These are phyloP conservation scores for Thelonectria rubi DNA, from an alignment of 2,329 filamentous ascomycete species.

Conservation along the genomic window DNA sequence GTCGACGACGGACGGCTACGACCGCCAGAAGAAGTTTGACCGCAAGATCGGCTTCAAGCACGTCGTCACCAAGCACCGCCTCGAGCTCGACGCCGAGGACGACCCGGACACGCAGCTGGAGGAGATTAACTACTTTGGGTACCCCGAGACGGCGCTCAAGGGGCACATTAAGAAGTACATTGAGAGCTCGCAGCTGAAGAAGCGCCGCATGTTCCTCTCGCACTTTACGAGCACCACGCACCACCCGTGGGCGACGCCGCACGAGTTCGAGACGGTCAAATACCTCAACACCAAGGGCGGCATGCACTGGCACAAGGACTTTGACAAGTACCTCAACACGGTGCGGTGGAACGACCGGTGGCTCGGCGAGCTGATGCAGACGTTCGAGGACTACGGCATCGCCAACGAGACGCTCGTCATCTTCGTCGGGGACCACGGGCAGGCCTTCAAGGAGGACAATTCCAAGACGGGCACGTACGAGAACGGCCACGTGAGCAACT, in stretches of 20 bases:
- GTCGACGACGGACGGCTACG: constrained; percentile 49
- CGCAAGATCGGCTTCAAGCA: constrained; percentile 45
- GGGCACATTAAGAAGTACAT: constrained; percentile 46
- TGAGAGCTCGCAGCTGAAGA: constrained; percentile 40
- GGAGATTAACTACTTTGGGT: constrained; percentile 49
- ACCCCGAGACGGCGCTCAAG: constrained; percentile 44
- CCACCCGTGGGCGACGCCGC: constrained; percentile 43
- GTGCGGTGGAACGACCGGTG: constrained; percentile 47
- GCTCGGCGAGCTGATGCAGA: constrained; percentile 45
- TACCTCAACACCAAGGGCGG: constrained; percentile 37
- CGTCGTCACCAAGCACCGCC: constrained; percentile 41
- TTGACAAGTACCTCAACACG: constrained; percentile 48
- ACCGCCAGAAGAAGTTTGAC: constrained; percentile 47
- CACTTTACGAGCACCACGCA: constrained; percentile 51
- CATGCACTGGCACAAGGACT: constrained; percentile 41
- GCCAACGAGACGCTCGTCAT: constrained; percentile 48
- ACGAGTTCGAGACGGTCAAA: constrained; percentile 30
- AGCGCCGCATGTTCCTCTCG: constrained; percentile 48
- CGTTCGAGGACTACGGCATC: constrained; percentile 46
- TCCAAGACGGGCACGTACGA: constrained; percentile 47
- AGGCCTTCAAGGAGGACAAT: constrained; percentile 47
- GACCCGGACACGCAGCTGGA: constrained; percentile 26
- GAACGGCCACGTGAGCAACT: constrained; percentile 44
- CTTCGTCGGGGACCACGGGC: constrained; percentile 48
- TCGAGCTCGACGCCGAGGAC: constrained; percentile 34